Conservation (phyloP, 305 asterid genomes). For the Plantago coronopus region DNA sequence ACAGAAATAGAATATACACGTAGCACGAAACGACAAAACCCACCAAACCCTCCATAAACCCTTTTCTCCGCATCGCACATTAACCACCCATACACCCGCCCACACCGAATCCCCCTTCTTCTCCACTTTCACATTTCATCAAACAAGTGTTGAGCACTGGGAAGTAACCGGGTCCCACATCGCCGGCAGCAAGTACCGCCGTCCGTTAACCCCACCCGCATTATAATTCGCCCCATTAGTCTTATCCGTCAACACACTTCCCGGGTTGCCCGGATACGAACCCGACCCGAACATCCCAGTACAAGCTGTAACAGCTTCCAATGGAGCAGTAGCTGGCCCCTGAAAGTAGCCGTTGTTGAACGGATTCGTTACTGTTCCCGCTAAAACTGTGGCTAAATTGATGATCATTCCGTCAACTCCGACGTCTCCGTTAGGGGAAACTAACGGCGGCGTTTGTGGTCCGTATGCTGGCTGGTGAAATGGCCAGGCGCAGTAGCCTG, state of each 20-base stretch:
- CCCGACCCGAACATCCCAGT: slow-evolving; percentile 86
- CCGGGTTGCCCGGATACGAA: slow-evolving; percentile 79
- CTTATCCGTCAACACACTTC: slow-evolving; percentile 52
- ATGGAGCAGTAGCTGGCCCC: slow-evolving; percentile 77
- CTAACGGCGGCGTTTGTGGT: slow-evolving; percentile 66
- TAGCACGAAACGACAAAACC: background rate
- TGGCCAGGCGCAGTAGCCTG: slow-evolving; percentile 96
- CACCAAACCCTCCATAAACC: background rate
- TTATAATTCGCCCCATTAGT: slow-evolving; percentile 68
- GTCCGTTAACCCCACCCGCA: slow-evolving; percentile 65
- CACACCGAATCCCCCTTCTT: background rate
- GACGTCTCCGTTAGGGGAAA: slow-evolving; percentile 82
- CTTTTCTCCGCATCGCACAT: background rate
- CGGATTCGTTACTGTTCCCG: slow-evolving; percentile 89
- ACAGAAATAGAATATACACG: background rate
- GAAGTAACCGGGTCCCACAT: slow-evolving; percentile 93
- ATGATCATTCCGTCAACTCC: slow-evolving; percentile 89
- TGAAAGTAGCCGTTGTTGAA: slow-evolving; percentile 74
- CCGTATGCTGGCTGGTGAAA: slow-evolving; percentile 87
- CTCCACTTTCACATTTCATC: background rate
- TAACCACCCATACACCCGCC: background rate
- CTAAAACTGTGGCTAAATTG: slow-evolving; percentile 75
- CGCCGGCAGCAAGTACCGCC: slow-evolving; percentile 73
- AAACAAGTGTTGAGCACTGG: slow-evolving; percentile 61
- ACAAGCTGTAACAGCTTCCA: slow-evolving; percentile 88